A percentile compares a stretch with the other conserved stretches of the same genome.
phyloP scores from a whole-genome alignment of 192 early-diverging fungal species.

The Rhizophagus prolifer region DNA sequence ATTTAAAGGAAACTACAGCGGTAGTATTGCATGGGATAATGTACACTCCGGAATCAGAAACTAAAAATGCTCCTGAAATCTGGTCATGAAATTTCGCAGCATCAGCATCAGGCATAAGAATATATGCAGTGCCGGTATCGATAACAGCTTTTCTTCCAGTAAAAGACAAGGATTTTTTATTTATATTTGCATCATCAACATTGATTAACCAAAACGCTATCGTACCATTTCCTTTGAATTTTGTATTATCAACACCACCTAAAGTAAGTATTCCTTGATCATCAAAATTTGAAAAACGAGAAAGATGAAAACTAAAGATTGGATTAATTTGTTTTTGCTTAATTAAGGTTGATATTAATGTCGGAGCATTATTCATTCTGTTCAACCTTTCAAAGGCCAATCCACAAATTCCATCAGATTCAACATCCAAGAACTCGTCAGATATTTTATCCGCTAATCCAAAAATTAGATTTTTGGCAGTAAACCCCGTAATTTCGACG shows the following conservation, averaged over 20 bases:
- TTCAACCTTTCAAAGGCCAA: slow-evolving; percentile 50
- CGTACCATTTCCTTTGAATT: too few relatives aligned
- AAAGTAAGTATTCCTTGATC: slow-evolving; percentile 22
- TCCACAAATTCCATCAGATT: slow-evolving; percentile 60
- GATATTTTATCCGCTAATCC: slow-evolving; percentile 47
- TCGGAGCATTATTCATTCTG: slow-evolving; percentile 14
- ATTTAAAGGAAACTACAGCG: neutral
- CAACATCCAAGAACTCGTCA: too few relatives aligned
- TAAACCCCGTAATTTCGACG: slow-evolving; percentile 27
- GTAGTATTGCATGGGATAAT: neutral
- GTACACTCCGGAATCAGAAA: slow-evolving; percentile 1
- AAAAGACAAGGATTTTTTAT: neutral
- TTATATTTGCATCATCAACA: neutral
- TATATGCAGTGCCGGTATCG: slow-evolving; percentile 55
- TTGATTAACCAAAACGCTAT: neutral
- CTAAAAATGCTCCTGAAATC: slow-evolving; percentile 36
- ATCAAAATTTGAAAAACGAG: neutral
- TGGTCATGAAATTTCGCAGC: slow-evolving; percentile 39
- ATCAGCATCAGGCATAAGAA: slow-evolving; percentile 44
- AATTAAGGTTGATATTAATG: slow-evolving; percentile 52
- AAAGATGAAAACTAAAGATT: slow-evolving; percentile 63
- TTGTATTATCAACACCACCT: neutral
- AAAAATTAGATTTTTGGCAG: slow-evolving; percentile 33
- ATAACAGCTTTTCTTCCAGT: slow-evolving; percentile 35
- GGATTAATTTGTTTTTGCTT: slow-evolving; percentile 50